Evolutionary conservation across 2,329 filamentous ascomycete genomes (phyloP).

Genomic region (Phyllosticta citrichinensis): DNA sequence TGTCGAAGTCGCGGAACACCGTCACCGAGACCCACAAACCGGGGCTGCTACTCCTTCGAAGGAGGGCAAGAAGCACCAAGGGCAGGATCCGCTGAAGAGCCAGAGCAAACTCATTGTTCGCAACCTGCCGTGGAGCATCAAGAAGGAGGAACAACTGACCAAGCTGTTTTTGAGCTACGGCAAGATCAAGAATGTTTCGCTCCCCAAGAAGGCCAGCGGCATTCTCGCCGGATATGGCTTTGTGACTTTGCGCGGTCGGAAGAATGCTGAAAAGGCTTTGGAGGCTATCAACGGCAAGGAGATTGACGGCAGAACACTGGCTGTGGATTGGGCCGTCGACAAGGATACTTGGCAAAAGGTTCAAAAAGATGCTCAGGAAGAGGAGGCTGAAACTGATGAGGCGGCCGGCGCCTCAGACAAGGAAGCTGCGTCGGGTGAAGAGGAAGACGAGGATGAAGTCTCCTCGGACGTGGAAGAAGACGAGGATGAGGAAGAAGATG

Average conservation of each 20-base stretch:
- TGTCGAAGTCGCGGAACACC: constrained; percentile 78
- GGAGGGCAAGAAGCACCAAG: constrained; percentile 55
- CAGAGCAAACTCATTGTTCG: constrained; percentile 74
- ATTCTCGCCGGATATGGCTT: constrained; percentile 83
- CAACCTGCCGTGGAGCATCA: constrained; percentile 94
- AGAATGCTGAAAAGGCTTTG: constrained; percentile 86
- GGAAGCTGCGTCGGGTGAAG: constrained; percentile 28
- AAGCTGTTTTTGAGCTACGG: constrained; percentile 78
- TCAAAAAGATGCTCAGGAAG: constrained; percentile 35
- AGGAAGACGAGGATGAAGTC: constrained; percentile 21
- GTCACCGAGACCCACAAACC: constrained; percentile 49
- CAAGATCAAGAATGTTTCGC: constrained; percentile 77
- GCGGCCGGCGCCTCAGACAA: constrained; percentile 12
- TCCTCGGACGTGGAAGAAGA: constrained; percentile 22
- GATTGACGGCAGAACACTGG: constrained; percentile 76
- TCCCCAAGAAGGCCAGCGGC: constrained; percentile 64
- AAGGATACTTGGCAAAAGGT: constrained; percentile 70
- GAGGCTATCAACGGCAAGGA: constrained; percentile 79
- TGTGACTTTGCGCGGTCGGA: constrained; percentile 73
- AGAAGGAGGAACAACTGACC: constrained; percentile 69
- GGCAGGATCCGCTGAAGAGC: constrained; percentile 52
- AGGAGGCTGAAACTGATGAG: constrained; percentile 33
- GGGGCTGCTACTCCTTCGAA: constrained; percentile 29
- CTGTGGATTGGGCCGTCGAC: constrained; percentile 95
- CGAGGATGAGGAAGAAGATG: constrained; percentile 33